Conservation (phyloP, 1,284 basidiomycete genomes). For the Limonomyces culmigenus region DNA sequence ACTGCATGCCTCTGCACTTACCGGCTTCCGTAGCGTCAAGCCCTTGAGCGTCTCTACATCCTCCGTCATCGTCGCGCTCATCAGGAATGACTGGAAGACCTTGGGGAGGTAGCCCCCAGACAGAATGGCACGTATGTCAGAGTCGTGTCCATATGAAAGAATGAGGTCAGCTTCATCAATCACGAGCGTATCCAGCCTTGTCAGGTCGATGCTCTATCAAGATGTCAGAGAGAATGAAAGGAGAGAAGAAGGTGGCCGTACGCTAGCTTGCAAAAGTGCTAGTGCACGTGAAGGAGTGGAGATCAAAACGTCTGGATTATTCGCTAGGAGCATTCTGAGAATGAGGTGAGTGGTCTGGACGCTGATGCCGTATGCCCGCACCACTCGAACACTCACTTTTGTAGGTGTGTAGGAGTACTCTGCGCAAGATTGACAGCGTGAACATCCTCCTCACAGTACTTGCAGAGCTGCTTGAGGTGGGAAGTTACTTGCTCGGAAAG, state of each 20-base stretch:
- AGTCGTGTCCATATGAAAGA: constrained; percentile 92
- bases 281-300: constrained; percentile 83
- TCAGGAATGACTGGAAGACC: constrained; percentile 87
- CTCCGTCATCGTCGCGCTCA: constrained; percentile 96
- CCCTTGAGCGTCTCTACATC: constrained; percentile 89
- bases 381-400: constrained; percentile 36
- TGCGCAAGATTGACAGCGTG: constrained; percentile 67
- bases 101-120: constrained; percentile 66
- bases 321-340: constrained; percentile 60
- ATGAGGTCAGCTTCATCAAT: constrained; percentile 98
- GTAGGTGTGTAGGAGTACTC: constrained; percentile 57
- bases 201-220: constrained; percentile 36
- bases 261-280: constrained; percentile 66
- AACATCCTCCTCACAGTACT: constrained; percentile 68
- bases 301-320: constrained; percentile 85
- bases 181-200: constrained; percentile 69
- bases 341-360: not conserved
- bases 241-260: constrained; percentile 11
- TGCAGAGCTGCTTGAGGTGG: constrained; percentile 50
- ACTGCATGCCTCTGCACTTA: constrained; percentile 20
- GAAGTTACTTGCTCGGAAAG: constrained; percentile 79
- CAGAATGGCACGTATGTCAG: constrained; percentile 79
- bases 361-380: not conserved
- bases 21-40: constrained; percentile 74
- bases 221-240: constrained; percentile 1